Base-by-base conservation (phyloP, 192 early-diverging fungal species). In the Coemansia sp. region DNA sequence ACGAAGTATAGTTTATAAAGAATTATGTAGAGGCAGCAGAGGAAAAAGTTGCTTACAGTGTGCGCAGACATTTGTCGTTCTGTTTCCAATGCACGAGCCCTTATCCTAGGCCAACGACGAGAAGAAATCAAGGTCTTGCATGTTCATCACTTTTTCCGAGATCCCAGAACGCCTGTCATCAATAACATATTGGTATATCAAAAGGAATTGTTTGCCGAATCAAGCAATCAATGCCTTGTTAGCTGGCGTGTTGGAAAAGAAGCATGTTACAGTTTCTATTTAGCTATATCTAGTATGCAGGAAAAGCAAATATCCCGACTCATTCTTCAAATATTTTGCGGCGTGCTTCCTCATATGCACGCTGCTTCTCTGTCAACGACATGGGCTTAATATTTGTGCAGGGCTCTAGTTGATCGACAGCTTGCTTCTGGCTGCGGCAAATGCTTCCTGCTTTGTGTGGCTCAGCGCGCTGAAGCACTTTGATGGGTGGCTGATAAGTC, bases 341-440 rank as follows among this genome's bases (percentile, higher is more conserved):
- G 32, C 67, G 67, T 17, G 50, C 42, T 44, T 61, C 41, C 1
- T 48, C 56, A 38, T 68, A 68, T 58, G 41, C 67, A n/a, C 42
- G 56, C 19, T 68, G 56, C 58, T 61, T 61, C 29, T 68, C 67
- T 11, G 41, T 68, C 17, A 67, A 27, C n/a, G 65, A 58, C 51
- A 53, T 48, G 46, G 46, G 17, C 19, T 20, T 48, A 8, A 19
- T 48, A 48, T 48, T 17, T 20, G 46, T 19, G 19, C 46, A 20
- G n/a, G 46, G 46, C 8, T 48, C n/a, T 19, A 17, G 27, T 59
- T 32, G 56, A 34, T 34, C 56, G 13, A 10, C 56, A 22, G 13
- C 56, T 31, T 34, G 56, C 56, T 59, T 29, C 56, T 31, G 56
- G 24, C 29, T 29, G 24, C 27, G 59, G 36, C 32, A 61, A 39